Evolutionary conservation across 352 stramenopile species (phyloP), one percentile per base, ranked within the genome.

Genomic region (Pythium rhizo-oryzae): DNA sequence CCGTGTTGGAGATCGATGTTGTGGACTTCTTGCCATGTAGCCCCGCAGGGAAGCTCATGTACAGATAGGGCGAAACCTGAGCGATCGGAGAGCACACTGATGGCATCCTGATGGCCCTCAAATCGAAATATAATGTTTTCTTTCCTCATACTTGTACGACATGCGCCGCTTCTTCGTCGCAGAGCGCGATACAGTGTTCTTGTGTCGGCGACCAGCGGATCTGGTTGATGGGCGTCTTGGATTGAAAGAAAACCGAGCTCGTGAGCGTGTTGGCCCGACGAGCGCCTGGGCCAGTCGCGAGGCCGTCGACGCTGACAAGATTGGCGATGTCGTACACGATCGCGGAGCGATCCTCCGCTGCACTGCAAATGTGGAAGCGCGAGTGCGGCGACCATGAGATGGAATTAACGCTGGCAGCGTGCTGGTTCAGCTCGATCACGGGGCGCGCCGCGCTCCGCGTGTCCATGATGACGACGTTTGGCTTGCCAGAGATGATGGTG

Each of bases 381-480:
- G 85, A 90, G 75, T 98, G 97, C 1, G 93, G 92, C 18, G 98
- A 98, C 97, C 97, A 99, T 19, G 96, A 97, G 39, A 99, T 92
- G 16, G 96, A 97, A 82, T 99, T 99, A 7, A 99, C 92, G 25
- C 77, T 88, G 11, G 82, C 92, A 25, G 79, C 80, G 79, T 99
- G 97, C 47, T 96, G 89, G 49, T 88, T 89, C 11, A 99, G 79
- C 72, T 98, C 93, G 18, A 95, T 89, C 28, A 99, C 90, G 0
- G 97, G 92, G 24, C 88, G 81, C 33, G 82, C 81, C n/a, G 95
- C 89, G 35, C 98, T 88, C 52, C 97, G 92, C 59, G 98, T 83
- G 77, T 99, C 98, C n/a, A 99, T 82, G 52, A 99, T 90, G 9
- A 98, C 87, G 6, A 97, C 97, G 43, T 87, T 97, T 16, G 84